Evolutionary conservation across 2,329 filamentous ascomycete species (phyloP).

Genomic region (Penicillium sp.): DNA sequence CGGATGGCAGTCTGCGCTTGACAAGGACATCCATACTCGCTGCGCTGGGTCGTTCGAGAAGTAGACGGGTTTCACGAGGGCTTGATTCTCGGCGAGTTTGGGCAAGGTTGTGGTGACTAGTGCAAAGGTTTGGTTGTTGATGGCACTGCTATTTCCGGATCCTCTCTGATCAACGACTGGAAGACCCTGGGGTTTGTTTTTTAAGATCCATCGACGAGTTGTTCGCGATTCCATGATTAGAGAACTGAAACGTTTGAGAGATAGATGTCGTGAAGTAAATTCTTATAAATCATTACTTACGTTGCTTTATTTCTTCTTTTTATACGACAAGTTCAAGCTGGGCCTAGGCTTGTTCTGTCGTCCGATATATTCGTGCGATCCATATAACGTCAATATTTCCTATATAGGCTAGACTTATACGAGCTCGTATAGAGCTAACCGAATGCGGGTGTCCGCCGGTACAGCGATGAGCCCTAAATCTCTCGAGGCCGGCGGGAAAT

Average conservation of each 20-base stretch:
- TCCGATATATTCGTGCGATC: background rate
- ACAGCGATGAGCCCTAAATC: too few relatives aligned
- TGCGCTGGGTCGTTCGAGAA: background rate
- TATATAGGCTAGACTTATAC: background rate
- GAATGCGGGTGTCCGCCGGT: background rate
- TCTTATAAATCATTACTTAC: background rate
- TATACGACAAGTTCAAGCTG: background rate
- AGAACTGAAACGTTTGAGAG: background rate
- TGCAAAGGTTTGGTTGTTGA: too few relatives aligned
- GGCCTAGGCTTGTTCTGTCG: background rate
- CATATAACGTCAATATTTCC: background rate
- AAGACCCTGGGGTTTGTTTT: background rate
- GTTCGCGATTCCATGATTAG: background rate
- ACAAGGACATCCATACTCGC: background rate
- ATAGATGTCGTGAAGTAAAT: background rate
- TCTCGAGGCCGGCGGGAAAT: too few relatives aligned
- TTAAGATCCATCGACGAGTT: background rate
- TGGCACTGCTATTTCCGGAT: too few relatives aligned
- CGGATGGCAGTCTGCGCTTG: background rate
- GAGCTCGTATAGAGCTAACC: constrained; percentile 2
- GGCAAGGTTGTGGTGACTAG: background rate
- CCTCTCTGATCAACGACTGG: background rate
- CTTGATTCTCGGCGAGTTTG: background rate
- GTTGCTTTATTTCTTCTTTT: background rate
- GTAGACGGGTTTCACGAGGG: background rate